Evolutionary conservation across 139 green algal species (phyloP), one percentile per base, ranked within the genome.

Genomic region (Medakamo hakoo): DNA sequence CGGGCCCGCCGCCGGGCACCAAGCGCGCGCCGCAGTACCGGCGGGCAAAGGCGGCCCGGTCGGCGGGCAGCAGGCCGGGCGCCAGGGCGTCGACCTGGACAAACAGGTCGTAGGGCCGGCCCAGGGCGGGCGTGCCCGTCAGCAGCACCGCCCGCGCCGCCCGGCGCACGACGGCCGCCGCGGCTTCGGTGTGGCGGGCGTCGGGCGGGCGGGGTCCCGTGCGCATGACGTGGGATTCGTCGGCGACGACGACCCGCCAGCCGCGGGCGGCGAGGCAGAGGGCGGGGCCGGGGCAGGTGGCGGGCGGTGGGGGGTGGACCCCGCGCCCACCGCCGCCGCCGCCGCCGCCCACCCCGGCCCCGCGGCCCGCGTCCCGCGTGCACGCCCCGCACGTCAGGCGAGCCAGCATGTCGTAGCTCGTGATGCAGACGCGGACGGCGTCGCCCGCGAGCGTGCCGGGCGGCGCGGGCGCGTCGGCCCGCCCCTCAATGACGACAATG

Each of bases 331-430:
- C 21, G 64, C 64, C 68, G 68, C 40, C 26, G 60, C 40, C 5
- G 30, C 23, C 2, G 4, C 14, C 26, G 23, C 49, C 14, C 29
- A 63, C 26, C 60, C 66, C 63, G 56, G 60, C 27, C 24, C 23
- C n/a, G n/a, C 49, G 25, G 30, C 52, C 3, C 63, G 31, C 21
- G 32, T 27, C 57, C 67, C 73, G 9, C 21, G 3, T 49, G 71
- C 85, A 93, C 2, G 74, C 76, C 9, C 65, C 58, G 58, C 87
- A 94, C 1, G 77, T 83, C 27, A 96, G 76, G 0, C 84, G 73
- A 59, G 74, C 62, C 69, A 93, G 65, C 90, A 96, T 96, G 49
- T 92, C 78, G 63, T 93, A 97, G 4, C 71, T 86, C 2, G 82
- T 90, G 66, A 97, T 88, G 22, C 77, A 66, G 21, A 89, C 78